These are phyloP conservation scores for Cercospora nicotianae DNA, from an alignment of 2,329 filamentous ascomycete genomes.

Conservation along the genomic window DNA sequence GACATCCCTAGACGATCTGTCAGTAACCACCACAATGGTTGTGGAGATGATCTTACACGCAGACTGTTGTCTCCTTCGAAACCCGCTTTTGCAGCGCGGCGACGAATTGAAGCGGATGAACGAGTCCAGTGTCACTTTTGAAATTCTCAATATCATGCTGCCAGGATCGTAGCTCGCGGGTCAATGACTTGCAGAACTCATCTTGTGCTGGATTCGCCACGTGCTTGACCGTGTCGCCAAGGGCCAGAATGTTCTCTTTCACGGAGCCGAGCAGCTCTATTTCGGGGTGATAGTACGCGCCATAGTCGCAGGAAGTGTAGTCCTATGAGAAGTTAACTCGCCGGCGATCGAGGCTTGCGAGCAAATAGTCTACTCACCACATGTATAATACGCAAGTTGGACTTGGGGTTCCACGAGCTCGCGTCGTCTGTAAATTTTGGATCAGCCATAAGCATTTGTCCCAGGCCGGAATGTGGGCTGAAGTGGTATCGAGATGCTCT, in stretches of 20 bases:
- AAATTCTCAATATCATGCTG: conserved; percentile 27
- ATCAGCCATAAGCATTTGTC: not conserved
- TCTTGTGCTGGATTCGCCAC: conserved; percentile 42
- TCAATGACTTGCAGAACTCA: conserved; percentile 39
- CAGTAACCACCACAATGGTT: not conserved
- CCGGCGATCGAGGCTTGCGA: not conserved
- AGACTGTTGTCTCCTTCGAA: conserved; percentile 45
- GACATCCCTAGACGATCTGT: conserved; percentile 39
- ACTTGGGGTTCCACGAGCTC: conserved; percentile 46
- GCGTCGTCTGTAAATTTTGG: conserved; percentile 40
- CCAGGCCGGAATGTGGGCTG: not conserved
- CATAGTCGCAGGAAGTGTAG: conserved; percentile 45
- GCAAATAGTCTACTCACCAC: conserved; percentile 27
- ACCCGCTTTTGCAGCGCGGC: conserved; percentile 45
- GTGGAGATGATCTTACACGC: conserved; percentile 21
- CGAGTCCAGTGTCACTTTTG: conserved; percentile 35
- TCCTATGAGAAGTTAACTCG: conserved; percentile 32
- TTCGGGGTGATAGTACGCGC: conserved; percentile 44
- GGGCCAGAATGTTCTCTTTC: conserved; percentile 43
- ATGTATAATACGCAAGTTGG: conserved; percentile 45
- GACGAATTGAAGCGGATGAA: conserved; percentile 52
- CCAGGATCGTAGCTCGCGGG: conserved; percentile 43
- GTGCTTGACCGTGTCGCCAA: conserved; percentile 38
- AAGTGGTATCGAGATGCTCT: not conserved
- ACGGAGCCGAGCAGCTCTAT: conserved; percentile 49